Conservation (phyloP, 2,329 filamentous ascomycete species). For the Diplodia intermedia region DNA sequence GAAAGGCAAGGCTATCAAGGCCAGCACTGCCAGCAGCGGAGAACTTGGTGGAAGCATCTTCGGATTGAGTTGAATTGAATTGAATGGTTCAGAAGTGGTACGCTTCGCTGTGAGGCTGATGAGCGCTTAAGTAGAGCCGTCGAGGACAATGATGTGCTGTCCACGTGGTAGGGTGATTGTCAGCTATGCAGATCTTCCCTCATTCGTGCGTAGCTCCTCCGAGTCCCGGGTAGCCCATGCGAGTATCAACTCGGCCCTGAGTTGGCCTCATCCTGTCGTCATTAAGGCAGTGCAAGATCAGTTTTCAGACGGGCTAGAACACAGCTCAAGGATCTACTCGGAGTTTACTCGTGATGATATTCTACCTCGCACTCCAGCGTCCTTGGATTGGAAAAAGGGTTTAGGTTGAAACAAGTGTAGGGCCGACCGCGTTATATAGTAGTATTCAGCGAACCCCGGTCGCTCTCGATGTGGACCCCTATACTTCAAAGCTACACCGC, state of each 20-base stretch:
- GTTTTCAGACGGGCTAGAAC: neutral
- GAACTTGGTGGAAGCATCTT: neutral
- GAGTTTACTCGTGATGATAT: neutral
- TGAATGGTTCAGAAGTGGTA: neutral
- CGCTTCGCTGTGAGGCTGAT: neutral
- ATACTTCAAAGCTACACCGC: too few species aligned
- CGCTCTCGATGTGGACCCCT: too few species aligned
- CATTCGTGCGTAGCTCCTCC: neutral
- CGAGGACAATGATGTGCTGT: neutral
- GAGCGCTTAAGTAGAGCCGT: neutral
- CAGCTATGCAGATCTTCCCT: neutral
- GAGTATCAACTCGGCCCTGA: neutral
- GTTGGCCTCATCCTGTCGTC: neutral
- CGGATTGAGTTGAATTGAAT: too few species aligned
- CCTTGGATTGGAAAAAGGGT: neutral
- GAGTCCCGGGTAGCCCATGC: neutral
- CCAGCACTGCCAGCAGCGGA: neutral
- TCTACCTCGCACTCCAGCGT: neutral
- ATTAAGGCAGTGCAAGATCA: too few species aligned
- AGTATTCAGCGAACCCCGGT: too few species aligned
- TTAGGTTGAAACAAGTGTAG: neutral
- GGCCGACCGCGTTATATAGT: too few species aligned
- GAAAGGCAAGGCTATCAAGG: neutral
- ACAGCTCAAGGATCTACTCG: neutral
- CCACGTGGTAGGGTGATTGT: neutral